A percentile compares a stretch with the other conserved stretches of the same genome.
Evolutionary conservation across 441 rosid species (phyloP).

Genomic region (Brassica hybrid): DNA sequence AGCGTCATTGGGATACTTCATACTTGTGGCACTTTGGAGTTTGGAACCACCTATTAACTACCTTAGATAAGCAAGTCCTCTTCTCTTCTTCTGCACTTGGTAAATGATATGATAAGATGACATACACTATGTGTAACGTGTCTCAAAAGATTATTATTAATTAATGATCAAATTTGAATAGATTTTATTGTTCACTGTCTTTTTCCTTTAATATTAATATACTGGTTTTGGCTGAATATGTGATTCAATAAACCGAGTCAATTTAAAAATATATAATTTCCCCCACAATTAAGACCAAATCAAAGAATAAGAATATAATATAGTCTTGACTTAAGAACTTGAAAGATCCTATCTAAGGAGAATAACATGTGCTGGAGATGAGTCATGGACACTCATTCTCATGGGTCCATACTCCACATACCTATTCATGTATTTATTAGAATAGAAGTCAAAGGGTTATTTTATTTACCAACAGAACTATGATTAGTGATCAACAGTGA

Average conservation of each 20-base stretch:
- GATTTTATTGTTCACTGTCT: too few relatives aligned
- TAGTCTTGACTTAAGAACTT: conserved; percentile 15
- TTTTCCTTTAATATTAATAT: too few relatives aligned
- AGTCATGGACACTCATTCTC: conserved; percentile 25
- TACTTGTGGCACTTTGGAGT: too few relatives aligned
- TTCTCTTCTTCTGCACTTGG: background rate
- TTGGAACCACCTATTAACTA: too few relatives aligned
- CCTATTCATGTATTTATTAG: background rate
- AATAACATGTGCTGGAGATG: conserved; percentile 30
- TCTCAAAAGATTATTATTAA: background rate
- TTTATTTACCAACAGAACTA: background rate
- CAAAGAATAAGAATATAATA: background rate
- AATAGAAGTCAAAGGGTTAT: background rate
- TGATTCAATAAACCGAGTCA: background rate
- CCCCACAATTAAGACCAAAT: too few relatives aligned
- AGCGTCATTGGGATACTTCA: too few relatives aligned
- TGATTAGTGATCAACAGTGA: background rate
- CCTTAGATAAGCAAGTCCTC: background rate
- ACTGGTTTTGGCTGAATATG: too few relatives aligned
- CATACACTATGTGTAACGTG: background rate
- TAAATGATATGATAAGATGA: background rate
- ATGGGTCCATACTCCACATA: conserved; percentile 11
- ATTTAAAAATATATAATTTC: too few relatives aligned
- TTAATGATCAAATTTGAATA: too few relatives aligned
- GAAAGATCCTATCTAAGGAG: background rate